Conservation (phyloP, 306 rosid species). For the Betula pendula region DNA sequence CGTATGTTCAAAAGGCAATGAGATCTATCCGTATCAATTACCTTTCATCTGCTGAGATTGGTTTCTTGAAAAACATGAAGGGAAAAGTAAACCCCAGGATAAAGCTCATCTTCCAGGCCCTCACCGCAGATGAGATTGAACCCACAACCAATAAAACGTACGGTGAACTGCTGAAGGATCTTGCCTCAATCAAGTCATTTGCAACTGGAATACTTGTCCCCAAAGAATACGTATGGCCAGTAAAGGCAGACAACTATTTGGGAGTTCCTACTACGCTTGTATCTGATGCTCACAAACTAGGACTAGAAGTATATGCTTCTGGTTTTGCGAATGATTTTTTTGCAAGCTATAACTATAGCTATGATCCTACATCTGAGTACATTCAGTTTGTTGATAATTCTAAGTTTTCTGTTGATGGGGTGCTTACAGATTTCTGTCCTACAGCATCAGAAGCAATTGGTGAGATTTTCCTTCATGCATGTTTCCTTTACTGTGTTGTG, state of each 20-base stretch:
- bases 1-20: slow-evolving; percentile 35
- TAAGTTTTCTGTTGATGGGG: slow-evolving; percentile 72
- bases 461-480: too few species aligned
- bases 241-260: slow-evolving; percentile 48
- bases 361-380: slow-evolving; percentile 74
- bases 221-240: slow-evolving; percentile 68
- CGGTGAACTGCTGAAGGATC: slow-evolving; percentile 49
- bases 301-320: slow-evolving; percentile 80
- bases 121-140: slow-evolving; percentile 40
- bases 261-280: slow-evolving; percentile 61
- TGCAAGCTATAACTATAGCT: slow-evolving; percentile 57
- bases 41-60: slow-evolving; percentile 73
- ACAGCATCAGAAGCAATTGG: slow-evolving; percentile 81
- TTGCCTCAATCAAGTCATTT: slow-evolving; percentile 49
- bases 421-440: slow-evolving; percentile 70
- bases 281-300: slow-evolving; percentile 72
- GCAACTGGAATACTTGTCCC: slow-evolving; percentile 87
- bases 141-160: slow-evolving; percentile 57
- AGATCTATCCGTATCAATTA: slow-evolving; percentile 24
- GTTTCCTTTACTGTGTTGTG: too few species aligned
- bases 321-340: slow-evolving; percentile 74
- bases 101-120: slow-evolving; percentile 69
- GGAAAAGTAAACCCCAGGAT: slow-evolving; percentile 46
- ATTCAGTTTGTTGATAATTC: slow-evolving; percentile 61
- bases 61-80: slow-evolving; percentile 59